Evolutionary conservation across 352 stramenopile genomes (phyloP), one percentile per base, ranked within the genome.

Genomic region (Globisporangium spiculum): DNA sequence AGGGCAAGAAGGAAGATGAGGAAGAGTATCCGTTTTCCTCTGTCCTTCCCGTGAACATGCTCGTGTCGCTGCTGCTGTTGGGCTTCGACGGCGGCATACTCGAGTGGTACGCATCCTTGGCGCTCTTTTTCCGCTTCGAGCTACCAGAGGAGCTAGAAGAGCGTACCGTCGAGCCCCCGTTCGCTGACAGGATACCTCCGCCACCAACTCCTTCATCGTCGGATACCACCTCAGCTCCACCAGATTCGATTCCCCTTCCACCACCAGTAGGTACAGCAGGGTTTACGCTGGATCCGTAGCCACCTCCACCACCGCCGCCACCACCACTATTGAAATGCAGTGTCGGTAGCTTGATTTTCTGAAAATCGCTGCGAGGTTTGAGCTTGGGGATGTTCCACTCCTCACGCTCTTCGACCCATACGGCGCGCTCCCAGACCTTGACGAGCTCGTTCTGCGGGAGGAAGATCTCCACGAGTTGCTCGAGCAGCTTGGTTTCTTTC

Each of bases 401-500:
- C 41, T 93, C 88, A 4, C 86, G 76, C 24, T 96, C 89, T 50
- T 97, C 90, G 58, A 73, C 77, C 86, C 90, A 97, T 8, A 95
- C 75, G 0, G 87, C 85, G 41, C 88, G 87, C 46, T 96, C 87
- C 89, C 89, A 97, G 18, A 97, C 88, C 61, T 96, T 94, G 20
- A 92, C 81, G 5, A 97, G 72, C 53, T 97, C 89, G 32, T 91
- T 94, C 60, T 94, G 83, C 5, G 83, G 80, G 18, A 97, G 50
- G 41, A 97, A 93, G 1, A 96, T 60, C 69, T 94, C 82, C 3
- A 93, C 83, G n/a, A 97, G 82, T 57, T 97, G 88, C 68, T 97
- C 88, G 38, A 96, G 71, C 26, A 97, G 71, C 68, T 96, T 94
- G 30, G 84, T 78, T 68, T 97, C 91, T 64, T 91, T 92, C 1